These are phyloP conservation scores for Neltuma alba DNA, from an alignment of 306 rosid genomes.

Conservation along the genomic window DNA sequence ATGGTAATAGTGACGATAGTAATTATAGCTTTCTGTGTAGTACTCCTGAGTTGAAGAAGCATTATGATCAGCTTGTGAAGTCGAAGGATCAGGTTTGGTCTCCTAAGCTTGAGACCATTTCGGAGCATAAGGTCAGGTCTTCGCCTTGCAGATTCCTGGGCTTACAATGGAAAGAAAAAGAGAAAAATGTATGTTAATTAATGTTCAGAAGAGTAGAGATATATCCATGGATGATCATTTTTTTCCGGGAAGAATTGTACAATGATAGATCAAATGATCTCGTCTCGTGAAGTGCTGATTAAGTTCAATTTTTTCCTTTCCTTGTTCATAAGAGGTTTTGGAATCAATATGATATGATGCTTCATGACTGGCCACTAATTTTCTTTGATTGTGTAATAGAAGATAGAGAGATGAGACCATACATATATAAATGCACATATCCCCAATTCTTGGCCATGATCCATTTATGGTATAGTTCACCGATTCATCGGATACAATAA, in stretches of 20 bases:
- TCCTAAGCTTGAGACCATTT: conserved; percentile 88
- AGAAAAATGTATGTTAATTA: conserved; percentile 33
- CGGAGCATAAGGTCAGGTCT: conserved; percentile 71
- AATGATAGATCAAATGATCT: background rate
- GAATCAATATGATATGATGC: background rate
- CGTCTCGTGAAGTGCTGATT: background rate
- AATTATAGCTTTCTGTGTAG: conserved; percentile 54
- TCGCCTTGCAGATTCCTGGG: conserved; percentile 74
- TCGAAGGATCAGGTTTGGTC: conserved; percentile 84
- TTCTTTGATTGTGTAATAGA: background rate
- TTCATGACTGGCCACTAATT: background rate
- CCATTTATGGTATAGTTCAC: no score
- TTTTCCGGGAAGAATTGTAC: background rate
- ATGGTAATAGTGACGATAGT: background rate
- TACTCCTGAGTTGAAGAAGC: conserved; percentile 91
- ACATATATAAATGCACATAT: no score
- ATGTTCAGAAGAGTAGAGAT: background rate
- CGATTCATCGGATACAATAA: no score
- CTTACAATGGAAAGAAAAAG: conserved; percentile 64
- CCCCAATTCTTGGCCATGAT: no score
- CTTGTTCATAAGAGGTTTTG: background rate
- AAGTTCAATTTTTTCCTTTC: background rate
- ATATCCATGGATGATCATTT: background rate
- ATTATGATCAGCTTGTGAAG: conserved; percentile 79
- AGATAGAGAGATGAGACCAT: no score